A percentile compares a stretch with the other conserved stretches of the same genome.
These are phyloP conservation scores for Xylariales sp. DNA, from an alignment of 2,329 filamentous ascomycete genomes.

Conservation along the genomic window DNA sequence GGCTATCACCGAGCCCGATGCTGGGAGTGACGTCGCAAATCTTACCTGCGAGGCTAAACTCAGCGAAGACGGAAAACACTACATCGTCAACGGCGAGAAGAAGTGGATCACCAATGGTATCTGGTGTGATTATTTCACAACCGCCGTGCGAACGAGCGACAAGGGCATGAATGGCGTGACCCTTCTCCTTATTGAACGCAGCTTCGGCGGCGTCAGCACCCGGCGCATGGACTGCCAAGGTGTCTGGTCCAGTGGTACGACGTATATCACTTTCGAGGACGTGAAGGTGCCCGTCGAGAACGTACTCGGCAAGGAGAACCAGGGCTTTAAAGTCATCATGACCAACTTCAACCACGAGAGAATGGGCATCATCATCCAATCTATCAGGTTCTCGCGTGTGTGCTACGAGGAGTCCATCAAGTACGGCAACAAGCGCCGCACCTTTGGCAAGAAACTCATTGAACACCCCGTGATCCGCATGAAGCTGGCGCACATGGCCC, in stretches of 20 bases:
- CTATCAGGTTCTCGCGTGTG: constrained; percentile 87
- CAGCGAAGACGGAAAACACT: constrained; percentile 93
- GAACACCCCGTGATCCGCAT: constrained; percentile 96
- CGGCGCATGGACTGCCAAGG: constrained; percentile 98
- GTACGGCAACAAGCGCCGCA: constrained; percentile 94
- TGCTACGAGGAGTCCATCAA: constrained; percentile 96
- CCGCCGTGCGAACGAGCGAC: constrained; percentile 84
- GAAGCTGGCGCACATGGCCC: constrained; percentile 97
- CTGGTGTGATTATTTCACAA: constrained; percentile 97
- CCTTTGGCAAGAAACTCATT: constrained; percentile 94
- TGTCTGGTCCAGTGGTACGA: constrained; percentile 91
- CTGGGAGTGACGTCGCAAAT: constrained; percentile 92
- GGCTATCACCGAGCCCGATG: constrained; percentile 95
- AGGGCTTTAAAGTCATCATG: constrained; percentile 99
- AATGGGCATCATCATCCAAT: constrained; percentile 98
- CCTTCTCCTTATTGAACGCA: constrained; percentile 86
- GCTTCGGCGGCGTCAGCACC: constrained; percentile 78
- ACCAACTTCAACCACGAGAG: constrained; percentile 99
- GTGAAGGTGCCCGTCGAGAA: constrained; percentile 99
- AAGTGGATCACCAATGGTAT: constrained; percentile 99
- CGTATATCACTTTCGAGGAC: constrained; percentile 97
- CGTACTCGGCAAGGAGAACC: constrained; percentile 94
- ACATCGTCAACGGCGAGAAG: constrained; percentile 99
- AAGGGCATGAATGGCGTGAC: constrained; percentile 90
- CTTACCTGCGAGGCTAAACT: constrained; percentile 94